A percentile compares a stretch with the other conserved stretches of the same genome.
phyloP scores from a whole-genome alignment of 2,329 filamentous ascomycete genomes.

The Mycogone perniciosa region DNA sequence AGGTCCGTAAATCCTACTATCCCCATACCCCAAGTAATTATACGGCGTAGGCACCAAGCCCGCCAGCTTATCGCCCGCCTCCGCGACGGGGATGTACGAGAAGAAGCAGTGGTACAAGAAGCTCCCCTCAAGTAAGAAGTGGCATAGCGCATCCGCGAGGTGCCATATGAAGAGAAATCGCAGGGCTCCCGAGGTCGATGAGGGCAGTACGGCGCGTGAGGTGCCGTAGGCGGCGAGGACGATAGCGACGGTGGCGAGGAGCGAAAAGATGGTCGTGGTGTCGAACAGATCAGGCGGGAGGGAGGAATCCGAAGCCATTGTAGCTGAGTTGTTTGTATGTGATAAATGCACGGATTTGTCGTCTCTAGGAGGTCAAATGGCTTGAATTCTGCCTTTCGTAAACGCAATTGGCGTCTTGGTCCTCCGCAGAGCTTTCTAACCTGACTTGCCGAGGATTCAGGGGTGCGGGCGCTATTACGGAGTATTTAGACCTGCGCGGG shows the following conservation, averaged over 20 bases:
- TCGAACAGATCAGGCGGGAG: constrained; percentile 54
- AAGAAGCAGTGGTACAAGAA: constrained; percentile 96
- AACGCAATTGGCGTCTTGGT: too few species aligned
- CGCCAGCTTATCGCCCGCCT: constrained; percentile 25
- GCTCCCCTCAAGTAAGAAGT: constrained; percentile 83
- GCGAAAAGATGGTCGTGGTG: constrained; percentile 52
- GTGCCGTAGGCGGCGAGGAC: constrained; percentile 41
- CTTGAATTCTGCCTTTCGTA: too few species aligned
- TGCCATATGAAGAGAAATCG: constrained; percentile 92
- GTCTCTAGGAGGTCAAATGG: too few species aligned
- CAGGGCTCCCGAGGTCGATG: constrained; percentile 45
- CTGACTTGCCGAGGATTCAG: not conserved
- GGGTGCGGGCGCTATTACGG: not conserved
- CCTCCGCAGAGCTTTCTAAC: not conserved
- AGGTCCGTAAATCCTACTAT: constrained; percentile 46
- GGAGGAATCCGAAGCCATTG: constrained; percentile 16
- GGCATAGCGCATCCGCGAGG: constrained; percentile 84
- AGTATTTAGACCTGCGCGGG: not conserved
- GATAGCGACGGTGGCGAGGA: constrained; percentile 49
- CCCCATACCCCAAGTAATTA: constrained; percentile 45
- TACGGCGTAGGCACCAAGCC: constrained; percentile 41
- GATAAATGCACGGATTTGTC: not conserved
- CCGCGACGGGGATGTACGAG: constrained; percentile 35
- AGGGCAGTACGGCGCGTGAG: constrained; percentile 43
- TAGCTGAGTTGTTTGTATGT: not conserved